A percentile compares a stretch with the other conserved stretches of the same genome.
phyloP scores from a whole-genome alignment of 176 grass and related monocot species.

The Carex scoparia region DNA sequence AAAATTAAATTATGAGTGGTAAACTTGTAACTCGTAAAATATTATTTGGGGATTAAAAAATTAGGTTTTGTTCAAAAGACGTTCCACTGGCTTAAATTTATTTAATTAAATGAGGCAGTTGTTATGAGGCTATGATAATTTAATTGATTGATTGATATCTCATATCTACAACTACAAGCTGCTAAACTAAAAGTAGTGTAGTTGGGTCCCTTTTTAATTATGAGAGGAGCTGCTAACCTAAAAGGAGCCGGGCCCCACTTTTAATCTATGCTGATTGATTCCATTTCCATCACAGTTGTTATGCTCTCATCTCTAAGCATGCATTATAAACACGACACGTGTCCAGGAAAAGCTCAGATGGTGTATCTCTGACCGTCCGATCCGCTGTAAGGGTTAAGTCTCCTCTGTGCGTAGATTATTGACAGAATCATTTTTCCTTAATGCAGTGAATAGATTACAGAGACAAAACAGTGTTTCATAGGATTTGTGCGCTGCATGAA shows the following conservation, averaged over 20 bases:
- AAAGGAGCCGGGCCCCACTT: background rate
- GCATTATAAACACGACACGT: background rate
- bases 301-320: background rate
- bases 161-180: background rate
- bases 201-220: background rate
- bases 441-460: too few relatives aligned
- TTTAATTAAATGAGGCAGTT: background rate
- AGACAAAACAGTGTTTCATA: too few relatives aligned
- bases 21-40: too few relatives aligned
- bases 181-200: background rate
- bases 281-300: background rate
- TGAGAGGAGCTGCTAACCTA: slow-evolving; percentile 4
- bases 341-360: background rate
- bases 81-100: background rate
- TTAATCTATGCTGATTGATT: background rate
- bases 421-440: too few relatives aligned
- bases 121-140: background rate
- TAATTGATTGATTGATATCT: background rate
- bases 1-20: too few relatives aligned
- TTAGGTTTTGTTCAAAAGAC: background rate
- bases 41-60: background rate
- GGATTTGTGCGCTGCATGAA: too few relatives aligned
- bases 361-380: background rate
- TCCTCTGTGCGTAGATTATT: background rate
- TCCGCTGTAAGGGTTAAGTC: background rate